Base-by-base conservation (phyloP, 306 rosid species). In the Castanea mollissima region DNA sequence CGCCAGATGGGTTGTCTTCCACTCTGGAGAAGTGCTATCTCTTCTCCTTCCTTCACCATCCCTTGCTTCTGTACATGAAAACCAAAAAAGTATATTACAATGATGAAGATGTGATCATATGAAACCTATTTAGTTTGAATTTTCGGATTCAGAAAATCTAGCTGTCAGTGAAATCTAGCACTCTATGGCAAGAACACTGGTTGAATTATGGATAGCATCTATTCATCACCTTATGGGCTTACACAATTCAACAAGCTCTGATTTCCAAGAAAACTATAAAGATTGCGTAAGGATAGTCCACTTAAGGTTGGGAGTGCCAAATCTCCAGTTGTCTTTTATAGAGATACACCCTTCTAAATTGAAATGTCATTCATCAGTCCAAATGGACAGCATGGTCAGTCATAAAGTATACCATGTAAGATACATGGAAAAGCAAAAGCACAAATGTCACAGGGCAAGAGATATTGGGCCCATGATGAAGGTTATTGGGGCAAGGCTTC, bases 1-100 rank as follows among this genome's bases (percentile, higher is more conserved):
- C 99, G 93, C 99, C 99, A 95, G 74, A 95, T 95, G 35, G 98
- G 99, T 87, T 95, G 98, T 74, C 96, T 89, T 21, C 99, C 99
- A 83, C 99, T 95, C 81, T 95, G 99, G 79, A 93, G 87, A 57
- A 95, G 92, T 65, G 99, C 99, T 19, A 95, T 94, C 83, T 95
- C 99, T 86, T 95, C 99, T 79, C 99, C 99, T 59, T 83, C 88
- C 90, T 88, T 95, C 76, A 95, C 94, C 98, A 95, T 87, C 75
- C 99, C 99, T 85, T 93, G 98, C 29, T 86, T 84, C 99, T 93
- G 92, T 82, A 80, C 5, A 71, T 25, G 16, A 58, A 74, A 80
- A 62, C 18, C 80, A 60, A 2, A 2, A 34, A 57, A 62, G 71
- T 57, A 29, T n/a, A 72, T 69, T 46, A 81, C 21, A 10, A 67